Evolutionary conservation across 352 stramenopile species (phyloP).

Genomic region (Phytophthora hybrid): DNA sequence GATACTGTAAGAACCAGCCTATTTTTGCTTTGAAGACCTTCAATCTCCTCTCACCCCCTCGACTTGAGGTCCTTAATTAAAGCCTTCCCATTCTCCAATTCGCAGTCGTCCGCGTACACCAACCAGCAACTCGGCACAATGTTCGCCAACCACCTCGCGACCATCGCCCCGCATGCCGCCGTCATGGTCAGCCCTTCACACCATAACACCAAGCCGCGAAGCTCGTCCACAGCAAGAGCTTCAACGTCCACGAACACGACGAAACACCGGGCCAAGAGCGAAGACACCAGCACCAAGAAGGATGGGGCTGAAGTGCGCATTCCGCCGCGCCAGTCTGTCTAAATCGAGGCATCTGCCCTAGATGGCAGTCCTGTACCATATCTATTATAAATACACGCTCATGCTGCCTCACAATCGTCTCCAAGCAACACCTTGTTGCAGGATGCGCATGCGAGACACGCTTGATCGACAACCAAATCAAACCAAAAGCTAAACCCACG

Average conservation of each 20-base stretch:
- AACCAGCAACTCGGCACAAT: slow-evolving; percentile 16
- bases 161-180: slow-evolving; percentile 36
- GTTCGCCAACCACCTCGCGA: slow-evolving; percentile 46
- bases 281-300: slow-evolving; percentile 12
- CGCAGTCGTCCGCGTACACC: neutral
- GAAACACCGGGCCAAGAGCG: slow-evolving; percentile 21
- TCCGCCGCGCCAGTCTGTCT: slow-evolving; percentile 1
- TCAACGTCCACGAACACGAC: neutral
- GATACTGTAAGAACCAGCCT: neutral
- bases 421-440: neutral
- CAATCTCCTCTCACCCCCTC: neutral
- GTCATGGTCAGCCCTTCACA: slow-evolving; percentile 21
- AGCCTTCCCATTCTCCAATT: slow-evolving; percentile 36
- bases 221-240: slow-evolving; percentile 8
- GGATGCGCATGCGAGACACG: neutral
- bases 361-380: slow-evolving; percentile 6
- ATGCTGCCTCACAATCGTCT: neutral
- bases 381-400: neutral
- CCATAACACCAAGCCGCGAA: slow-evolving; percentile 11
- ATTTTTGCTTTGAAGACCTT: neutral
- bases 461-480: no score
- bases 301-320: slow-evolving; percentile 1
- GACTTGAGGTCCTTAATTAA: neutral
- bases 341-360: neutral
- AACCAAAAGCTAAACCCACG: no score